These are phyloP conservation scores for Fusarium citri DNA, from an alignment of 2,329 filamentous ascomycete genomes.

Conservation along the genomic window DNA sequence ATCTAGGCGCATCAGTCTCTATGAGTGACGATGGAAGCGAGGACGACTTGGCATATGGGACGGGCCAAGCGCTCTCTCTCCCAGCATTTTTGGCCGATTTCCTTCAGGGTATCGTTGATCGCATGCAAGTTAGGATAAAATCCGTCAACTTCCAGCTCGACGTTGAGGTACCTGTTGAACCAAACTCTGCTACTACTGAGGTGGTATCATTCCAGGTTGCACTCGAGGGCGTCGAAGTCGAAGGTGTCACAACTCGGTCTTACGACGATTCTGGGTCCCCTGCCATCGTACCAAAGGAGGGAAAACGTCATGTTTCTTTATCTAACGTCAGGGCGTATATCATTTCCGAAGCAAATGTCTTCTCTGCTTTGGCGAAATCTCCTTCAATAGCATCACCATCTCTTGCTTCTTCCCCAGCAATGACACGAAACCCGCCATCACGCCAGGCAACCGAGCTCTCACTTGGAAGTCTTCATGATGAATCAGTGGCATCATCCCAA, in stretches of 20 bases:
- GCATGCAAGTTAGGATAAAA: conserved; percentile 73
- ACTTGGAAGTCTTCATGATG: conserved; percentile 44
- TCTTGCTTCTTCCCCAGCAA: conserved; percentile 63
- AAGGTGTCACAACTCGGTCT: conserved; percentile 68
- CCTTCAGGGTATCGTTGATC: conserved; percentile 78
- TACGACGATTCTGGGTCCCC: conserved; percentile 49
- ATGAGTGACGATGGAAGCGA: conserved; percentile 72
- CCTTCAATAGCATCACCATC: conserved; percentile 62
- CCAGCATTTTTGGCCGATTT: conserved; percentile 78
- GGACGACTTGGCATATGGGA: conserved; percentile 72
- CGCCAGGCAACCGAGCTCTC: conserved; percentile 48
- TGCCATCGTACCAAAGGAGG: conserved; percentile 64
- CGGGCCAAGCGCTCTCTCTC: conserved; percentile 75
- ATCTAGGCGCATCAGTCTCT: conserved; percentile 69
- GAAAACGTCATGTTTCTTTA: conserved; percentile 74
- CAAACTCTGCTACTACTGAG: conserved; percentile 60
- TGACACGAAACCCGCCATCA: conserved; percentile 53
- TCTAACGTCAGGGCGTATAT: conserved; percentile 72
- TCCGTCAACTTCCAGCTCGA: conserved; percentile 75
- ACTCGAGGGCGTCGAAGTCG: conserved; percentile 72
- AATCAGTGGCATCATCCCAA: conserved; percentile 42
- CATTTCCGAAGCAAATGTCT: conserved; percentile 75
- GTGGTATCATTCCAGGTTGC: conserved; percentile 73
- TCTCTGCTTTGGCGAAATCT: conserved; percentile 68
- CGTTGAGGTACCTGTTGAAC: conserved; percentile 65